These are phyloP conservation scores for Aciculosporium take DNA, from an alignment of 2,329 filamentous ascomycete genomes.

Conservation along the genomic window DNA sequence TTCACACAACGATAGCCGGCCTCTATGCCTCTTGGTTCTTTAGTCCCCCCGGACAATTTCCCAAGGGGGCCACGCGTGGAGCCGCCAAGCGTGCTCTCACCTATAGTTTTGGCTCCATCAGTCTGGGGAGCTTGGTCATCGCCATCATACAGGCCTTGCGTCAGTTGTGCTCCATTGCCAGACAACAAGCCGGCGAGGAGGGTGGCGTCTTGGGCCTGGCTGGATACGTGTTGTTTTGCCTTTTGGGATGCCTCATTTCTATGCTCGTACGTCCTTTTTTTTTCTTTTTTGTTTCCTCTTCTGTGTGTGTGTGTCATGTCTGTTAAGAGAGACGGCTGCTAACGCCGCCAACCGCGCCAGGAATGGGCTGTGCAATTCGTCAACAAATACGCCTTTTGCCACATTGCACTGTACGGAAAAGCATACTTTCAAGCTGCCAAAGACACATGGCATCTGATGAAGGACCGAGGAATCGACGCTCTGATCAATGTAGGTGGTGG, in stretches of 20 bases:
- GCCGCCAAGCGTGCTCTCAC: constrained; percentile 70
- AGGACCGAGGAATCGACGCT: constrained; percentile 79
- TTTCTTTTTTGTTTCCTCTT: too few species aligned
- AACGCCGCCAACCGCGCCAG: not conserved
- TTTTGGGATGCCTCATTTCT: constrained; percentile 61
- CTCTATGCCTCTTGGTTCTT: constrained; percentile 95
- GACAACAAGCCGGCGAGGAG: constrained; percentile 45
- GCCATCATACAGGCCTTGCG: constrained; percentile 77
- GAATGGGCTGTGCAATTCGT: constrained; percentile 81
- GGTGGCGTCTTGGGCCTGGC: constrained; percentile 61
- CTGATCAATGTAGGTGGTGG: constrained; percentile 49
- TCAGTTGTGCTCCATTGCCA: constrained; percentile 68
- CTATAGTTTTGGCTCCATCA: constrained; percentile 86
- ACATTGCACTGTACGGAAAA: constrained; percentile 88
- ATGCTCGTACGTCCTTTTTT: constrained; percentile 35
- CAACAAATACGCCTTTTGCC: constrained; percentile 84
- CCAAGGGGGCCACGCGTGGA: constrained; percentile 67
- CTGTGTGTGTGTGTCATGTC: too few species aligned
- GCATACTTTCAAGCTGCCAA: constrained; percentile 76
- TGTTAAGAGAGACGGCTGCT: not conserved
- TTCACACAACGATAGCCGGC: constrained; percentile 75
- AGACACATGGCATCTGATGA: constrained; percentile 84
- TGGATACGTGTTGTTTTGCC: constrained; percentile 52
- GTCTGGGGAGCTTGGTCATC: constrained; percentile 70
- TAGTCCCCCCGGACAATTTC: constrained; percentile 47